Evolutionary conservation across 2,329 filamentous ascomycete species (phyloP).

Genomic region (Fusarium sp.): DNA sequence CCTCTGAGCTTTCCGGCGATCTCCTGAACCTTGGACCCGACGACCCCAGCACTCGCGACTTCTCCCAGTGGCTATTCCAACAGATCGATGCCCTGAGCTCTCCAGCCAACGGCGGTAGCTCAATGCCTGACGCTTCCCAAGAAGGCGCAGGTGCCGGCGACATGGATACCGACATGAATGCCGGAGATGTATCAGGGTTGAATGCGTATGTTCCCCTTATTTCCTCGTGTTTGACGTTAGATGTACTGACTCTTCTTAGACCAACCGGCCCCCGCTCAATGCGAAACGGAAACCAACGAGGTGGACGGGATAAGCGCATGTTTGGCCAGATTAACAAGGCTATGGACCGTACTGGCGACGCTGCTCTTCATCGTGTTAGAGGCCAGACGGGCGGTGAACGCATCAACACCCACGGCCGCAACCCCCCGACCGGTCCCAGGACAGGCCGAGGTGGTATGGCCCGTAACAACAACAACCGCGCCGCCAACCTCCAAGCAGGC

Average conservation of each 20-base stretch:
- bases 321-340: conserved; percentile 86
- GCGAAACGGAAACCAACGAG: conserved; percentile 74
- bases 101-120: conserved; percentile 66
- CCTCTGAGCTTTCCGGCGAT: conserved; percentile 87
- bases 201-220: conserved; percentile 66
- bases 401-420: conserved; percentile 82
- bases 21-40: conserved; percentile 85
- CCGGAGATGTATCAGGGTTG: conserved; percentile 61
- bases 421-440: conserved; percentile 78
- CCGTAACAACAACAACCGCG: conserved; percentile 63
- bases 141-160: conserved; percentile 53
- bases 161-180: conserved; percentile 80
- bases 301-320: conserved; percentile 81
- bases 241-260: conserved; percentile 65
- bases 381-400: conserved; percentile 78
- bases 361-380: conserved; percentile 83
- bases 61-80: conserved; percentile 93
- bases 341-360: conserved; percentile 82
- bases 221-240: too few species aligned
- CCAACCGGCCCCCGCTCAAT: conserved; percentile 96
- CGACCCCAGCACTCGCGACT: conserved; percentile 84
- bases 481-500: conserved; percentile 63
- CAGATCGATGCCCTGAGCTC: conserved; percentile 78
- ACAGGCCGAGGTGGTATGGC: conserved; percentile 63
- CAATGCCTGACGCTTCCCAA: conserved; percentile 48